These are phyloP conservation scores for Chrysopogon serrulatus DNA, from an alignment of 176 grass and related monocot genomes.

Conservation along the genomic window DNA sequence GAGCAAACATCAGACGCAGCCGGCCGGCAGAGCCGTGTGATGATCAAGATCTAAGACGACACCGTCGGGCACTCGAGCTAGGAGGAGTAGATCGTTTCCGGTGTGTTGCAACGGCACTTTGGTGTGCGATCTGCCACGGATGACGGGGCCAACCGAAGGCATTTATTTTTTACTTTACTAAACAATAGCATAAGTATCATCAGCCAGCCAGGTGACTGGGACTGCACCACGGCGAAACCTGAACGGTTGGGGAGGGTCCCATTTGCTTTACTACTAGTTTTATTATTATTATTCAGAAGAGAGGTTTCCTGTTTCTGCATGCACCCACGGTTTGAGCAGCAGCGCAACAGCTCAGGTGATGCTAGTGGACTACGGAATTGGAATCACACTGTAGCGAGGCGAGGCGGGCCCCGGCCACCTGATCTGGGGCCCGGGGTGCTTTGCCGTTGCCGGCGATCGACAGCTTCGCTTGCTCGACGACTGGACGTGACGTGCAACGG, in stretches of 20 bases:
- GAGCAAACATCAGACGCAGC: neutral
- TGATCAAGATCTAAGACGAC: neutral
- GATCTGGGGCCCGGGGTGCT: neutral
- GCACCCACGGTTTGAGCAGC: slow-evolving; percentile 1
- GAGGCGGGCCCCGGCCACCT: neutral
- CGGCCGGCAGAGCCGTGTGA: too few species aligned
- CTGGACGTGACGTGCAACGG: neutral
- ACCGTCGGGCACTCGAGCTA: neutral
- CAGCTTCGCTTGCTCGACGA: neutral
- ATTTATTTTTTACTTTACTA: too few species aligned
- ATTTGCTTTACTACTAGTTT: neutral
- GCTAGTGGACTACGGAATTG: slow-evolving; percentile 23
- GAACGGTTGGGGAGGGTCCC: neutral
- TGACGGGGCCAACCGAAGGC: neutral
- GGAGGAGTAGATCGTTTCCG: neutral
- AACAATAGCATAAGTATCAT: too few species aligned
- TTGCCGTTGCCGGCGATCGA: neutral
- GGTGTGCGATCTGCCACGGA: neutral
- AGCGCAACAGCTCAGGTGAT: slow-evolving; percentile 14
- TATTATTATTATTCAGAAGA: neutral
- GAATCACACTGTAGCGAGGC: neutral
- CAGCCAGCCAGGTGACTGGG: neutral
- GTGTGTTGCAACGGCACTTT: neutral
- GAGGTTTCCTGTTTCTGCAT: neutral
- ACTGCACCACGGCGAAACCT: neutral